Conservation (phyloP, 2,329 filamentous ascomycete genomes). For the Sphaerulina musiva region DNA sequence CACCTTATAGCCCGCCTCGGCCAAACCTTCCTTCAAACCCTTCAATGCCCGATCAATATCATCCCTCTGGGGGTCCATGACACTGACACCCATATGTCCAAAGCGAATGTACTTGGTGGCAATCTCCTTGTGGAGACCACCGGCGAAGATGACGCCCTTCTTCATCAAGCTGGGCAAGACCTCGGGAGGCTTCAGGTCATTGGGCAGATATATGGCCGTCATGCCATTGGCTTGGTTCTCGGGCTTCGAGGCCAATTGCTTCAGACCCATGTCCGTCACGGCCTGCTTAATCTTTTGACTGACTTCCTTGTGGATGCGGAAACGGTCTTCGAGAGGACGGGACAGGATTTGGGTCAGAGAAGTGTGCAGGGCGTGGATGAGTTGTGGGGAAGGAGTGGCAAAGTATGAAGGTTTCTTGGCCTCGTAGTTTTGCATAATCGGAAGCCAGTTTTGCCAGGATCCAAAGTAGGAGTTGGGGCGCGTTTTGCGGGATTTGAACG, state of each 20-base stretch:
- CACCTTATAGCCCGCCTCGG: constrained; percentile 61
- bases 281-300: constrained; percentile 84
- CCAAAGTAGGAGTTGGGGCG: constrained; percentile 87
- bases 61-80: constrained; percentile 68
- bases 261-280: constrained; percentile 71
- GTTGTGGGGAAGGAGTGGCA: constrained; percentile 88
- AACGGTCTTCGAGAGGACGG: constrained; percentile 73
- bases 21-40: constrained; percentile 66
- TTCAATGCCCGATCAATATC: constrained; percentile 81
- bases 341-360: constrained; percentile 77
- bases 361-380: constrained; percentile 88
- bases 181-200: constrained; percentile 71
- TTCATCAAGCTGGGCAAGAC: constrained; percentile 77
- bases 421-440: constrained; percentile 98
- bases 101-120: constrained; percentile 89
- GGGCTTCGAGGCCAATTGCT: constrained; percentile 75
- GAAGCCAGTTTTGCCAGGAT: constrained; percentile 94
- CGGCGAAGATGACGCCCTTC: constrained; percentile 89
- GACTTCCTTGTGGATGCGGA: constrained; percentile 69
- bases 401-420: constrained; percentile 97
- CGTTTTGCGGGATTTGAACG: constrained; percentile 71
- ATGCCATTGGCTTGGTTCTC: constrained; percentile 94
- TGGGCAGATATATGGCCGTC: constrained; percentile 94
- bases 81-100: constrained; percentile 95
- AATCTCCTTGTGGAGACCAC: constrained; percentile 93